Percentiles rank a stretch among this genome's conserved stretches.
Evolutionary conservation across 768 basidiomycete species (phyloP).

Genomic region (Omphalotus guepiniiformis): DNA sequence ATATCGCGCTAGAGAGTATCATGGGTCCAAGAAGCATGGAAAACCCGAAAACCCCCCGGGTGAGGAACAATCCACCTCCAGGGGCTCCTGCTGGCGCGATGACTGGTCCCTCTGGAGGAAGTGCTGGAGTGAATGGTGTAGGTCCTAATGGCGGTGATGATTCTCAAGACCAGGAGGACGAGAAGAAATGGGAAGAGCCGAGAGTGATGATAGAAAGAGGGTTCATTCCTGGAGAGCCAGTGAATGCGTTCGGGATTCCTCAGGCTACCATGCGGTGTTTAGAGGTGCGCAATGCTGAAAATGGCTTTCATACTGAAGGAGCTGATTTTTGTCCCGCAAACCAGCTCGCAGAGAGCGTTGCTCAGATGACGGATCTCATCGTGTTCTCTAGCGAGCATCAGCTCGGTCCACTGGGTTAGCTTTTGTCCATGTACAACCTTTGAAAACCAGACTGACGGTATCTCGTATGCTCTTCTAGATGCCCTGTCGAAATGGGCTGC

Average conservation of each 20-base stretch:
- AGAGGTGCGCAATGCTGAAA: constrained; percentile 51
- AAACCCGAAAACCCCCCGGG: constrained; percentile 31
- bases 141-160: constrained; percentile 5
- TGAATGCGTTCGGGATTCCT: constrained; percentile 85
- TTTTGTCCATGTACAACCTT: constrained; percentile 11
- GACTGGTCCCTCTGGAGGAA: neutral
- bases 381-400: constrained; percentile 49
- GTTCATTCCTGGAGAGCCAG: constrained; percentile 75
- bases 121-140: neutral
- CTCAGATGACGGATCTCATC: constrained; percentile 76
- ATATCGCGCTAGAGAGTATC: constrained; percentile 62
- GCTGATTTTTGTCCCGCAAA: constrained; percentile 12
- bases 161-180: constrained; percentile 38
- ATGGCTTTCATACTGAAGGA: constrained; percentile 1
- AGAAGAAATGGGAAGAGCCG: constrained; percentile 65
- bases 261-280: constrained; percentile 88
- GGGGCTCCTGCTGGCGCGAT: constrained; percentile 14
- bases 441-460: neutral
- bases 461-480: neutral
- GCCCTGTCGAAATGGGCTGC: constrained; percentile 4
- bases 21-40: constrained; percentile 43
- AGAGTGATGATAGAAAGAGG: constrained; percentile 55
- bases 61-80: constrained; percentile 28
- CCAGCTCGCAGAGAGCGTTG: constrained; percentile 78
- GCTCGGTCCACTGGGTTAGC: constrained; percentile 66